A percentile compares a stretch with the other conserved stretches of the same genome.
phyloP scores from a whole-genome alignment of 306 rosid genomes.

The Prosopis cineraria region DNA sequence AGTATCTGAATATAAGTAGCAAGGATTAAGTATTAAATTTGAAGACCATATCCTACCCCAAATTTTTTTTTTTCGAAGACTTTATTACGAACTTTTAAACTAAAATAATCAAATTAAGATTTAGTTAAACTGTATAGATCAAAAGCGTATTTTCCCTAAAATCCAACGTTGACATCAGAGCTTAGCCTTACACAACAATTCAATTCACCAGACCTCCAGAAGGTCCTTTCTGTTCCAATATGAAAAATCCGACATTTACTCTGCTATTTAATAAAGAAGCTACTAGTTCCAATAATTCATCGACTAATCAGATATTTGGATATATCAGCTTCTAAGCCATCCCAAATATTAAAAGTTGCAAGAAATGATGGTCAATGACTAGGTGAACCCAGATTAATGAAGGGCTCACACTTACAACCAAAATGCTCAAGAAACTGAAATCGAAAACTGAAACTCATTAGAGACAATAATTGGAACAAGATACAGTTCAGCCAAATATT shows the following conservation, averaged over 20 bases:
- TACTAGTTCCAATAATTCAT: not conserved
- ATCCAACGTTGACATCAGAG: no score
- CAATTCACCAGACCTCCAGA: not conserved
- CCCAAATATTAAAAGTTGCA: no score
- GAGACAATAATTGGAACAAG: not conserved
- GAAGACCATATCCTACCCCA: no score
- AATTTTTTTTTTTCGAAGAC: no score
- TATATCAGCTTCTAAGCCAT: not conserved
- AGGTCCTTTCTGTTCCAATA: not conserved
- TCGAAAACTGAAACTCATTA: not conserved
- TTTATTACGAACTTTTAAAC: no score
- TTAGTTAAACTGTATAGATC: not conserved
- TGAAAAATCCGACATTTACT: not conserved
- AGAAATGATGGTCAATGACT: not conserved
- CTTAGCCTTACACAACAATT: no score
- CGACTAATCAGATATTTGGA: not conserved
- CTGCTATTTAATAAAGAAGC: not conserved
- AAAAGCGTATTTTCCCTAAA: not conserved
- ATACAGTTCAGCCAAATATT: constrained; percentile 6
- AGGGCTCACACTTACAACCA: not conserved
- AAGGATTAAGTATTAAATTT: no score
- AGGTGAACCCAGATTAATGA: not conserved
- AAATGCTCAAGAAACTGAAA: not conserved
- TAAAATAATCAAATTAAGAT: not conserved
- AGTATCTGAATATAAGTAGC: no score